Percentiles rank a stretch among this genome's conserved stretches.
phyloP scores from a whole-genome alignment of 345 rosid species.

The Populus alba region DNA sequence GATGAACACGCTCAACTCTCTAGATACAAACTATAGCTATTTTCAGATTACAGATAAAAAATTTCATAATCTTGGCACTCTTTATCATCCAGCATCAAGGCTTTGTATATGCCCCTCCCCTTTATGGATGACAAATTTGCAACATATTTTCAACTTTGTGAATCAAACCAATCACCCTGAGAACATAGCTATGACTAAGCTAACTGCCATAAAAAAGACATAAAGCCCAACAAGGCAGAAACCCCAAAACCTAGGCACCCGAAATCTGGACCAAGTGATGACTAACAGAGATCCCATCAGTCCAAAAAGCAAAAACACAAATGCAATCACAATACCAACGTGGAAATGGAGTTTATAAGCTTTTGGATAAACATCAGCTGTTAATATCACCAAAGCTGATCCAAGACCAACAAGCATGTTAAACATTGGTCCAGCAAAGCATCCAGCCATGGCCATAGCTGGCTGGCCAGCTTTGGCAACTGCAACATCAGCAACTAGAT shows the following conservation, averaged over 20 bases:
- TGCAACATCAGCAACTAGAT: slow-evolving; percentile 94
- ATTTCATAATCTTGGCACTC: slow-evolving; percentile 9
- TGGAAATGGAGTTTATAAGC: slow-evolving; percentile 80
- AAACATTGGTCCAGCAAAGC: slow-evolving; percentile 98
- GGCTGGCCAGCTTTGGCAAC: slow-evolving; percentile 98
- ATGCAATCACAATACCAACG: slow-evolving; percentile 75
- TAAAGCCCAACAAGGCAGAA: slow-evolving; percentile 90
- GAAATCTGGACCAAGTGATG: slow-evolving; percentile 89
- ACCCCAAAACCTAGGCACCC: slow-evolving; percentile 91
- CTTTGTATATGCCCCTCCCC: background rate
- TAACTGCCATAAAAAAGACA: slow-evolving; percentile 60
- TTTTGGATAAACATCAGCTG: slow-evolving; percentile 66
- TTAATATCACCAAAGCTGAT: slow-evolving; percentile 70
- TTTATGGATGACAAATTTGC: background rate
- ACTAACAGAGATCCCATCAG: slow-evolving; percentile 91
- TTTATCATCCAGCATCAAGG: background rate
- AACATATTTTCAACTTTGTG: background rate
- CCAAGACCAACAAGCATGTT: slow-evolving; percentile 99
- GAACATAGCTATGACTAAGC: slow-evolving; percentile 58
- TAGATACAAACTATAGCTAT: background rate
- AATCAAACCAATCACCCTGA: slow-evolving; percentile 37
- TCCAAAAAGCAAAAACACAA: slow-evolving; percentile 84
- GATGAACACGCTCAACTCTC: background rate
- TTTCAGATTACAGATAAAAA: slow-evolving; percentile 25
- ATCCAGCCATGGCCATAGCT: slow-evolving; percentile 99